Conservation (phyloP, 2,329 filamentous ascomycete genomes). For the Xylaria sp. region DNA sequence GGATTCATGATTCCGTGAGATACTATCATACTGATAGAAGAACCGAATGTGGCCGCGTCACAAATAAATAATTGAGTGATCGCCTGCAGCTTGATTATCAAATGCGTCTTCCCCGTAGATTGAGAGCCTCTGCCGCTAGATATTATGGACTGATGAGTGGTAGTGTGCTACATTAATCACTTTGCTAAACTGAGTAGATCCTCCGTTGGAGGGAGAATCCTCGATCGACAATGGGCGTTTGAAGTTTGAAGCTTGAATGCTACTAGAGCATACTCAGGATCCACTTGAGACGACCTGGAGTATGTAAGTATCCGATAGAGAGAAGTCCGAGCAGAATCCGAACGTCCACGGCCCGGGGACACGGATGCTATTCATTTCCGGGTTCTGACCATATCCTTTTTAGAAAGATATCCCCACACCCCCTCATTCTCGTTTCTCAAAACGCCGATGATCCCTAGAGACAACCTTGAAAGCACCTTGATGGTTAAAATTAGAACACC, state of each 20-base stretch:
- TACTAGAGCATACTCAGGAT: no score
- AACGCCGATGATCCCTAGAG: no score
- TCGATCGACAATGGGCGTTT: neutral
- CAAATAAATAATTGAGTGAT: neutral
- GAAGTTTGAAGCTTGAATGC: neutral
- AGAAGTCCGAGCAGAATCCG: no score
- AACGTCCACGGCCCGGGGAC: no score
- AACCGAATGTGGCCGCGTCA: neutral
- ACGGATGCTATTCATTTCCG: neutral
- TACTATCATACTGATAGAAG: no score
- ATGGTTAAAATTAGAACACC: slow-evolving; percentile 14
- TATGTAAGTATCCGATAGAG: no score
- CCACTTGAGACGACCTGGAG: no score
- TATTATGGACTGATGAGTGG: neutral
- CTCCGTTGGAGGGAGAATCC: neutral
- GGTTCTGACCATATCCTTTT: neutral
- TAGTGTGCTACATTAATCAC: neutral
- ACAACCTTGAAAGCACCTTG: slow-evolving; percentile 21
- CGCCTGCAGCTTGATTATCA: neutral
- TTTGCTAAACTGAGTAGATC: neutral
- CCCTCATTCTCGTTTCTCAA: no score
- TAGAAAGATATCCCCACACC: neutral
- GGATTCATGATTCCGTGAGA: neutral
- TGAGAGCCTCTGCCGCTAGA: neutral
- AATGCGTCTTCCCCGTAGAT: neutral